These are phyloP conservation scores for Persicaria maculosa DNA, from an alignment of 148 eudicot genomes.

Conservation along the genomic window DNA sequence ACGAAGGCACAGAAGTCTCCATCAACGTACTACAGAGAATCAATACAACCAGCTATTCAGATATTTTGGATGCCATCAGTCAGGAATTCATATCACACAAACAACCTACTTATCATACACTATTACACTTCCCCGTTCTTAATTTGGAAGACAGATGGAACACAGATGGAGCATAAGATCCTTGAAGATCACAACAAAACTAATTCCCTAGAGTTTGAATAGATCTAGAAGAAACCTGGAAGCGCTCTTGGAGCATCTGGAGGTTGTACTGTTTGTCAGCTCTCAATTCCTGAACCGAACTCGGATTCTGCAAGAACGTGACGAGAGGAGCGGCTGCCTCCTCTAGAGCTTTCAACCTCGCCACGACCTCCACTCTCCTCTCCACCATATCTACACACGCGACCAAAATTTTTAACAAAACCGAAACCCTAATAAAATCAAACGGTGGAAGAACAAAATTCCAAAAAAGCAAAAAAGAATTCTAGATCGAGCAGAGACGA, in stretches of 20 bases:
- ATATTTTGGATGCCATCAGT: too few species aligned
- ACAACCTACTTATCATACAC: neutral
- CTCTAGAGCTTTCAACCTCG: conserved; percentile 75
- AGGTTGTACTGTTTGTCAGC: conserved; percentile 85
- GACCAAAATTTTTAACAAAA: neutral
- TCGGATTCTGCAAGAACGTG: conserved; percentile 68
- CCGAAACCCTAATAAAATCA: conserved; percentile 8
- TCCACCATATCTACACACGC: conserved; percentile 74
- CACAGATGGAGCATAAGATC: neutral
- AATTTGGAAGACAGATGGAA: neutral
- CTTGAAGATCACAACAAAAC: neutral
- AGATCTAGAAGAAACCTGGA: conserved; percentile 38
- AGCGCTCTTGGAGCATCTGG: conserved; percentile 83
- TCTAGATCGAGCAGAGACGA: neutral
- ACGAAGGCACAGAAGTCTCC: too few species aligned
- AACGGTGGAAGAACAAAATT: neutral
- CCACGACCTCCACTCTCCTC: conserved; percentile 86
- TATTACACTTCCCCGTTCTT: neutral
- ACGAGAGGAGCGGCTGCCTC: conserved; percentile 85
- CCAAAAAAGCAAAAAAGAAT: neutral
- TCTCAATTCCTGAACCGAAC: conserved; percentile 80
- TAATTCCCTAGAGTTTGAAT: neutral
- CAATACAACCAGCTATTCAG: too few species aligned
- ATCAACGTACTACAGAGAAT: too few species aligned
- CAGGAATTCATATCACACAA: neutral